phyloP scores from a whole-genome alignment of 2,329 filamentous ascomycete genomes.

The Didymella segeticola region DNA sequence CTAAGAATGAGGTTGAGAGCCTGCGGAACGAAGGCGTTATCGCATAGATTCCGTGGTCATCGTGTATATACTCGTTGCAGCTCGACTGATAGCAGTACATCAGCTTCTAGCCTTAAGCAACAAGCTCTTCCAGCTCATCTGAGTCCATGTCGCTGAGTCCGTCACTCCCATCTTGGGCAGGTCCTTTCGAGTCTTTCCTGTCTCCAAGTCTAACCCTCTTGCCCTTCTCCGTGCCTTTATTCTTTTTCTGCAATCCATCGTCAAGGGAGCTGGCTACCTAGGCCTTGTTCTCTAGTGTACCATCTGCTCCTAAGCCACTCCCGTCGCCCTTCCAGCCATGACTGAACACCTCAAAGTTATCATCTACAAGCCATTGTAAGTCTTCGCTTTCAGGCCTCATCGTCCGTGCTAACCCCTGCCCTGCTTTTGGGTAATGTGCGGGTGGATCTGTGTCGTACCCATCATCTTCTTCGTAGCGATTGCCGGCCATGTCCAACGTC shows the following conservation, averaged over 20 bases:
- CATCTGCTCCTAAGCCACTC: constrained; percentile 40
- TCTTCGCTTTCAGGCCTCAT: constrained; percentile 65
- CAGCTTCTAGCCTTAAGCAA: neutral
- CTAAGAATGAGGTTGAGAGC: constrained; percentile 37
- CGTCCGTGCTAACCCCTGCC: constrained; percentile 63
- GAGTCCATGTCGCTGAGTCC: constrained; percentile 16
- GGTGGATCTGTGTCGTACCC: constrained; percentile 61
- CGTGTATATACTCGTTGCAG: neutral
- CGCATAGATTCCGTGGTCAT: constrained; percentile 25
- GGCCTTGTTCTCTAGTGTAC: constrained; percentile 18
- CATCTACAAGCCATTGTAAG: constrained; percentile 67
- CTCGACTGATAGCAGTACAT: neutral
- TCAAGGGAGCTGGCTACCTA: constrained; percentile 4
- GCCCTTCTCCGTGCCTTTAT: neutral
- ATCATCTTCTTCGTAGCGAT: constrained; percentile 53
- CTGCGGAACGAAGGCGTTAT: constrained; percentile 45
- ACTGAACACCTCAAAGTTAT: constrained; percentile 64
- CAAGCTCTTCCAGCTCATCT: constrained; percentile 12
- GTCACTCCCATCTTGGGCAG: neutral
- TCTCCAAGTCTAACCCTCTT: neutral
- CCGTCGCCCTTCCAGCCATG: constrained; percentile 53
- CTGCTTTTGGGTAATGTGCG: constrained; percentile 67
- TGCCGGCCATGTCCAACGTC: constrained; percentile 30
- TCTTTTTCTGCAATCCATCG: neutral
- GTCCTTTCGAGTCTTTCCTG: neutral